phyloP scores from a whole-genome alignment of 306 rosid species.

The Echinosophora koreensis region DNA sequence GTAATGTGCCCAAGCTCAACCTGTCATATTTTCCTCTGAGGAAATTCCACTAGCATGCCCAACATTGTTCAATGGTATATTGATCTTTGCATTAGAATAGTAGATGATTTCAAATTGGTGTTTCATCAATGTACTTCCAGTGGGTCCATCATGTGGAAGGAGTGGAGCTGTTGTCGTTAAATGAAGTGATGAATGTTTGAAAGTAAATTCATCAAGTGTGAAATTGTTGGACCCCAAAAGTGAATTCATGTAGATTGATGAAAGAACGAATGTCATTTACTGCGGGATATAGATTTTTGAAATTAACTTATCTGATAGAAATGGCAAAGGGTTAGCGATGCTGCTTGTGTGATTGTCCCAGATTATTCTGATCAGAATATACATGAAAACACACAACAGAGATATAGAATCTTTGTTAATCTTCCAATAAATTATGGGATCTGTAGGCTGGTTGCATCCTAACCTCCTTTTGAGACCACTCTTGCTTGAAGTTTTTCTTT shows the following conservation, averaged over 20 bases:
- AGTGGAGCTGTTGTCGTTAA: neutral
- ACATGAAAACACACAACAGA: neutral
- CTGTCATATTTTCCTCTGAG: neutral
- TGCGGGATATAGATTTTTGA: neutral
- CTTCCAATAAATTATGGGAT: slow-evolving; percentile 1
- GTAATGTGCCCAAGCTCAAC: neutral
- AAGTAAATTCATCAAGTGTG: neutral
- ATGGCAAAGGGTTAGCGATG: neutral
- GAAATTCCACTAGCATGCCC: slow-evolving; percentile 6
- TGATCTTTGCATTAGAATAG: neutral
- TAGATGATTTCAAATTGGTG: neutral
- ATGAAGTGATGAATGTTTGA: neutral
- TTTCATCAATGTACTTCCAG: neutral
- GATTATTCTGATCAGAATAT: neutral
- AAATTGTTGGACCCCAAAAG: neutral
- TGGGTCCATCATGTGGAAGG: neutral
- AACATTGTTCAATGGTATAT: neutral
- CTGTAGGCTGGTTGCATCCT: neutral
- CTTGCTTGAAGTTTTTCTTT: neutral
- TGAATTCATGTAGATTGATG: slow-evolving; percentile 1
- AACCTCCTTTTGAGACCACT: neutral
- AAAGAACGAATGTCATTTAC: neutral
- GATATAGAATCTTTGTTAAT: neutral
- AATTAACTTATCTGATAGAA: neutral
- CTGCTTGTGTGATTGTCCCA: neutral